These are phyloP conservation scores for Pythium monospermum DNA, from an alignment of 352 stramenopile species.

Conservation along the genomic window DNA sequence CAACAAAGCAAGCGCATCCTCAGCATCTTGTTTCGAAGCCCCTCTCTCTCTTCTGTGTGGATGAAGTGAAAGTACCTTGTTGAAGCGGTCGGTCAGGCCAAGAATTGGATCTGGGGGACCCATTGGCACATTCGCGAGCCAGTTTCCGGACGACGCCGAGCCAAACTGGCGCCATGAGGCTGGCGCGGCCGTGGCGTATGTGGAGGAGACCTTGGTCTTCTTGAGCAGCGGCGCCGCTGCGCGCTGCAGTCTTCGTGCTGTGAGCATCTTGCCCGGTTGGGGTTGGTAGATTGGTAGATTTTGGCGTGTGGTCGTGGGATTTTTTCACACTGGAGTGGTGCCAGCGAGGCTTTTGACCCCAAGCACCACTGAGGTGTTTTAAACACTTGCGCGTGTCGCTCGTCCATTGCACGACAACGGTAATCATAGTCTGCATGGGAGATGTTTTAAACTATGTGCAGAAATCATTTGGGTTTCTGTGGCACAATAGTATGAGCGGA, in stretches of 20 bases:
- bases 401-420: no score
- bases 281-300: not conserved
- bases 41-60: no score
- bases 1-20: not conserved
- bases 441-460: conserved; percentile 10
- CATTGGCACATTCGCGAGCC: conserved; percentile 88
- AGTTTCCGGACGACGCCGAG: conserved; percentile 42
- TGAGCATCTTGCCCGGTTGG: conserved; percentile 7
- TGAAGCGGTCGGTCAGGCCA: conserved; percentile 90
- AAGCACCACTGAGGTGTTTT: conserved; percentile 14
- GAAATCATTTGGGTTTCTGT: no score
- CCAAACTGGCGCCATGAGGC: conserved; percentile 36
- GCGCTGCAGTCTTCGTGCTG: conserved; percentile 15
- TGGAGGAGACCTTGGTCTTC: no score
- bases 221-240: conserved; percentile 14
- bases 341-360: no score
- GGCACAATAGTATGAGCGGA: no score
- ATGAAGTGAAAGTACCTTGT: conserved; percentile 60
- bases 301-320: conserved; percentile 8
- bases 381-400: no score
- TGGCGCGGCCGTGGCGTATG: conserved; percentile 16
- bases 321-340: not conserved
- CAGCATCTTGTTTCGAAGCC: not conserved
- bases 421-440: not conserved
- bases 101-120: conserved; percentile 96